Evolutionary conservation across 2,329 filamentous ascomycete species (phyloP).

Genomic region (Trichoderma brevicompactum): DNA sequence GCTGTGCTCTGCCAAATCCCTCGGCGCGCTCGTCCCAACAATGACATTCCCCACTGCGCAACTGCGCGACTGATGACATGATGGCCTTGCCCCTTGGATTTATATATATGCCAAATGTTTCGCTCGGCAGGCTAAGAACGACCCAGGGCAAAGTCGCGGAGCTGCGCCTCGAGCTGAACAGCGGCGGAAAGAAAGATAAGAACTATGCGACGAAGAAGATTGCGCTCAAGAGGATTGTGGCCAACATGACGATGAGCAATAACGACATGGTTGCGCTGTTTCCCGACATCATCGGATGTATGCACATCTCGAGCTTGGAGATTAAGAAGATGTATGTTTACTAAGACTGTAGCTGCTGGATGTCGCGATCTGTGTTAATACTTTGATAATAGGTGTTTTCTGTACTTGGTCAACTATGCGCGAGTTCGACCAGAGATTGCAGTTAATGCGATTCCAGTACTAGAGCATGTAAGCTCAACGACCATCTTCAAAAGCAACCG

Average conservation of each 20-base stretch:
- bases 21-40: neutral
- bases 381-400: constrained; percentile 74
- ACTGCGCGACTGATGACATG: constrained; percentile 27
- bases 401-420: constrained; percentile 97
- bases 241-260: constrained; percentile 99
- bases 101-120: constrained; percentile 53
- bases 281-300: constrained; percentile 91
- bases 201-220: constrained; percentile 95
- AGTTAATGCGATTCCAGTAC: constrained; percentile 85
- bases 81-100: constrained; percentile 54
- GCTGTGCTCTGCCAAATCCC: neutral
- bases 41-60: constrained; percentile 13
- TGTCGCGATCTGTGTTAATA: neutral
- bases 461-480: constrained; percentile 68
- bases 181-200: constrained; percentile 97
- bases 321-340: constrained; percentile 95
- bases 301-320: constrained; percentile 91
- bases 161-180: constrained; percentile 90
- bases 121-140: constrained; percentile 56
- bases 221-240: constrained; percentile 98
- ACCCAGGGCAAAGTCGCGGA: constrained; percentile 98
- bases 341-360: neutral
- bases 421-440: constrained; percentile 93
- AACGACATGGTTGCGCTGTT: constrained; percentile 99
- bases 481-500: neutral